Evolutionary conservation across 305 asterid species (phyloP).

Genomic region (Coffea humblotiana): DNA sequence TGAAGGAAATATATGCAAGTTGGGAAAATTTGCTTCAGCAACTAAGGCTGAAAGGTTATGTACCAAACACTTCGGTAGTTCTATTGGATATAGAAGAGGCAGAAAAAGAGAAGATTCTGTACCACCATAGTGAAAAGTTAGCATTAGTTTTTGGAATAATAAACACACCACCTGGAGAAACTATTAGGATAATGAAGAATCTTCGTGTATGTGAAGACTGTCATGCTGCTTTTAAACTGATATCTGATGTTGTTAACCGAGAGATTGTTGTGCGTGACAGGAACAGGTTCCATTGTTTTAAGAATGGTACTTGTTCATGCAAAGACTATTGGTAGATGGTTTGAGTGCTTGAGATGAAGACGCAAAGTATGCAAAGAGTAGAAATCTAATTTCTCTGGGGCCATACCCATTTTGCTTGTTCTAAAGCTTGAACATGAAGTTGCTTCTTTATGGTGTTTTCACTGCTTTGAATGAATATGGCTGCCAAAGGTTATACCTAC

Average conservation of each 20-base stretch:
- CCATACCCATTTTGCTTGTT: not conserved
- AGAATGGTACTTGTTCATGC: conserved; percentile 27
- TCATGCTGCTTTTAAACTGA: conserved; percentile 48
- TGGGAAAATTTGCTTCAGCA: conserved; percentile 36
- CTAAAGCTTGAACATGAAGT: not conserved
- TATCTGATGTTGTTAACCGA: conserved; percentile 40
- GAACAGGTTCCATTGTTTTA: conserved; percentile 30
- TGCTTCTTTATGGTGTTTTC: not conserved
- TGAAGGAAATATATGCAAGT: conserved; percentile 32
- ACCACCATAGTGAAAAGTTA: conserved; percentile 54
- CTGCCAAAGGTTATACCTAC: not conserved
- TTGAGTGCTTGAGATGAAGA: not conserved
- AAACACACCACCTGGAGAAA: conserved; percentile 41
- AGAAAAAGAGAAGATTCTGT: conserved; percentile 46
- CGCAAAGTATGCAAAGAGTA: not conserved
- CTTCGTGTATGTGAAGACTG: conserved; percentile 67
- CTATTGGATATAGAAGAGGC: conserved; percentile 49
- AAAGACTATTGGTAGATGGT: conserved; percentile 18
- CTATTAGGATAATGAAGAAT: conserved; percentile 53
- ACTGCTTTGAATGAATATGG: not conserved
- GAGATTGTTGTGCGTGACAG: conserved; percentile 54
- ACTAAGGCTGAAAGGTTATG: conserved; percentile 50
- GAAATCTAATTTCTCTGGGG: not conserved
- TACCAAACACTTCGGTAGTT: conserved; percentile 51
- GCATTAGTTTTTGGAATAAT: conserved; percentile 49